These are phyloP conservation scores for Linanthus parryae DNA, from an alignment of 148 eudicot genomes.

Conservation along the genomic window DNA sequence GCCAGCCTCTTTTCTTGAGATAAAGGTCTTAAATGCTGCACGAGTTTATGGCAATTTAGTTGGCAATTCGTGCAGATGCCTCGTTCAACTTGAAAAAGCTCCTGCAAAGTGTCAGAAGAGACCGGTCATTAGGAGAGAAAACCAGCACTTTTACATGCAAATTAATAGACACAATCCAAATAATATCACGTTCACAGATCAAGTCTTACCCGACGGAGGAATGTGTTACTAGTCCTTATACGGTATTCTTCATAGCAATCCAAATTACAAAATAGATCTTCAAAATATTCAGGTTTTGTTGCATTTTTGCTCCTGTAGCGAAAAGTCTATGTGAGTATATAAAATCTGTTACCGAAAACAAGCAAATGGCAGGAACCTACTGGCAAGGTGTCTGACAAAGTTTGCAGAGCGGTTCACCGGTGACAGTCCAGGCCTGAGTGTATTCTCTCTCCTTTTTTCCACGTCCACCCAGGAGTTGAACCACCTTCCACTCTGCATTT, in stretches of 20 bases:
- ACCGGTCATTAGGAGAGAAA: background rate
- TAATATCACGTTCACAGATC: too few species aligned
- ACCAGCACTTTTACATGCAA: too few species aligned
- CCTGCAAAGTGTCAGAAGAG: conserved; percentile 36
- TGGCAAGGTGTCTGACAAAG: conserved; percentile 80
- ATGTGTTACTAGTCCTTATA: conserved; percentile 70
- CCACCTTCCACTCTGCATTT: conserved; percentile 64
- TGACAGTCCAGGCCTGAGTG: conserved; percentile 62
- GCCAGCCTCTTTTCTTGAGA: conserved; percentile 48
- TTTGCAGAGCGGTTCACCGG: conserved; percentile 85
- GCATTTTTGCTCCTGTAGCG: conserved; percentile 61
- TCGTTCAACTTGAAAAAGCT: conserved; percentile 72
- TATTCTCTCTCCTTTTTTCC: conserved; percentile 50
- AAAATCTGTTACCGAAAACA: background rate
- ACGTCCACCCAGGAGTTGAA: conserved; percentile 35
- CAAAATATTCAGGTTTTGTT: conserved; percentile 64
- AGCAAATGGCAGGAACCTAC: conserved; percentile 33
- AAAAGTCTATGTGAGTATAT: background rate
- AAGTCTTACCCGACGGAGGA: conserved; percentile 65
- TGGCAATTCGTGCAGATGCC: conserved; percentile 85
- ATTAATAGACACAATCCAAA: too few species aligned
- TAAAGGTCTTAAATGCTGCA: conserved; percentile 55
- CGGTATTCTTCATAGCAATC: conserved; percentile 75
- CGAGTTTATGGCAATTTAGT: conserved; percentile 86
- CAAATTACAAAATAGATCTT: conserved; percentile 81